Evolutionary conservation across 257 asterid genomes (phyloP).

Genomic region (Thymus mandschuricus): DNA sequence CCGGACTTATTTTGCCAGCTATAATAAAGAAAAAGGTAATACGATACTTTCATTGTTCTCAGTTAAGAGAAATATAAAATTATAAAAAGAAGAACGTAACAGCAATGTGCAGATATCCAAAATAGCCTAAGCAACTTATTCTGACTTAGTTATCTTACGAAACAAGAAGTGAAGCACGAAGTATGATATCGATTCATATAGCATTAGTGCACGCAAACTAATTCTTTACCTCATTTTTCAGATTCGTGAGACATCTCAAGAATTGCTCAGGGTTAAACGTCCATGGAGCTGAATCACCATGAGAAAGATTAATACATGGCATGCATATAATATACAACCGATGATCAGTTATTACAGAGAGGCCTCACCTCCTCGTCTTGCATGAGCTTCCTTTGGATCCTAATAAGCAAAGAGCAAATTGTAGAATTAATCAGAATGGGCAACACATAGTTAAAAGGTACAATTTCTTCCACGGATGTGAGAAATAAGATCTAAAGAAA

Average conservation of each 20-base stretch:
- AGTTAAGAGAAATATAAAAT: neutral
- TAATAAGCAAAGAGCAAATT: conserved; percentile 41
- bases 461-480: conserved; percentile 1
- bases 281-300: conserved; percentile 85
- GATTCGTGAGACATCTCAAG: conserved; percentile 61
- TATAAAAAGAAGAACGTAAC: conserved; percentile 2
- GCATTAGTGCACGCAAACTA: conserved; percentile 13
- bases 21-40: neutral
- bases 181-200: neutral
- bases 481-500: neutral
- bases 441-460: conserved; percentile 1
- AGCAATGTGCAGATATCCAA: conserved; percentile 5
- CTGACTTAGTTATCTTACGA: conserved; percentile 9
- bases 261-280: conserved; percentile 82
- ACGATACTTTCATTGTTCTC: conserved; percentile 8
- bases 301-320: conserved; percentile 29
- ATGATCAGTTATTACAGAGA: conserved; percentile 22
- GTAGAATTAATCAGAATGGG: conserved; percentile 30
- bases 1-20: too few species aligned
- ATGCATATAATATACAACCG: conserved; percentile 24
- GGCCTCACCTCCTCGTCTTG: conserved; percentile 90
- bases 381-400: conserved; percentile 96
- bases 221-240: conserved; percentile 64
- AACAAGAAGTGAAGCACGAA: conserved; percentile 16
- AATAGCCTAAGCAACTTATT: conserved; percentile 6